Conservation (phyloP, 2,329 filamentous ascomycete species). For the Penicillium glabrum region DNA sequence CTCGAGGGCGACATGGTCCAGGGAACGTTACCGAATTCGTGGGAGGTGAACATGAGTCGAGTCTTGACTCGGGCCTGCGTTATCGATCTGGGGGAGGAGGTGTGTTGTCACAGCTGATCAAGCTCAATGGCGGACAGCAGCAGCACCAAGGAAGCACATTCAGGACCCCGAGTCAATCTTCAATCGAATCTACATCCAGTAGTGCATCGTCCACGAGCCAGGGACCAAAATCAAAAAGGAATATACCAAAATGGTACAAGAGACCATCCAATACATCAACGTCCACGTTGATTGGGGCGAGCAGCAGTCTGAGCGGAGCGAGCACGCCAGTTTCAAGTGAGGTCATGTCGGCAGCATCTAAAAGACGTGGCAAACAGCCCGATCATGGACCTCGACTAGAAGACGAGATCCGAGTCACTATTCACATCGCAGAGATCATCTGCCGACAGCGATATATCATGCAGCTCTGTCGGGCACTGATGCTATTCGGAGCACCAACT, state of each 20-base stretch:
- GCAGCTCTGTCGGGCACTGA: conserved; percentile 79
- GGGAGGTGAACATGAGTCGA: conserved; percentile 7
- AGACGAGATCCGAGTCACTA: conserved; percentile 57
- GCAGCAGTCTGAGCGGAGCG: conserved; percentile 26
- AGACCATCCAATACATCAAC: conserved; percentile 26
- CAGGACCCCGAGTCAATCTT: conserved; percentile 12
- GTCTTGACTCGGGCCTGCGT: conserved; percentile 14
- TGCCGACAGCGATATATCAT: conserved; percentile 79
- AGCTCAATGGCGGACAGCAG: conserved; percentile 22
- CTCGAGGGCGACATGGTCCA: conserved; percentile 14
- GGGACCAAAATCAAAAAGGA: conserved; percentile 15
- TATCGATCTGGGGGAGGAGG: conserved; percentile 31
- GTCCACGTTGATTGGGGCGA: conserved; percentile 21
- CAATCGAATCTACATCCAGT: conserved; percentile 8
- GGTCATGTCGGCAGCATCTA: conserved; percentile 26
- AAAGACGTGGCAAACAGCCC: conserved; percentile 23
- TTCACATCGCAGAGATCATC: conserved; percentile 67
- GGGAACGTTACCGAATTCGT: conserved; percentile 10
- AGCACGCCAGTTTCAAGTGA: conserved; percentile 30
- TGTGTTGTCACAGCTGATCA: conserved; percentile 33
- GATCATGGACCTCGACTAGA: conserved; percentile 24
- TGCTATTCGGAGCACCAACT: conserved; percentile 89
- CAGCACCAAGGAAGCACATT: conserved; percentile 3
- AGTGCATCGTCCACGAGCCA: conserved; percentile 3
- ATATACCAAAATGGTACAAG: conserved; percentile 36